phyloP scores from a whole-genome alignment of 306 rosid genomes.

The Prunus armeniaca region DNA sequence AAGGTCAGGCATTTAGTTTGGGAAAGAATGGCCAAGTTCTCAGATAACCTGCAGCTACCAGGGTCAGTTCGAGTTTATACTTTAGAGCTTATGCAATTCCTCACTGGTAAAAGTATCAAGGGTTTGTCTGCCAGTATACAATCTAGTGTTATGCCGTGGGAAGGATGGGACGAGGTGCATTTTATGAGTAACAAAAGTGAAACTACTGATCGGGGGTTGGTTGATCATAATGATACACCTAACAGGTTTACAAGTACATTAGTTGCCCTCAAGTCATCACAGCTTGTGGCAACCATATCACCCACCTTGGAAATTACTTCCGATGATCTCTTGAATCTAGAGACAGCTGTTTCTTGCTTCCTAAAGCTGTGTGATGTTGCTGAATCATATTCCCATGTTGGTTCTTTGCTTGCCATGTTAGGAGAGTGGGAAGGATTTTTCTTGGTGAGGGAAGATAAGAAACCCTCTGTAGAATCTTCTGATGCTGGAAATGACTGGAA shows the following conservation, averaged over 20 bases:
- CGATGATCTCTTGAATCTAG: slow-evolving; percentile 58
- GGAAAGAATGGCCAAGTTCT: slow-evolving; percentile 84
- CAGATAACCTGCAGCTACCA: slow-evolving; percentile 77
- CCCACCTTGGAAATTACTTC: slow-evolving; percentile 70
- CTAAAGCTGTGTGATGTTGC: slow-evolving; percentile 62
- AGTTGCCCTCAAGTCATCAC: slow-evolving; percentile 92
- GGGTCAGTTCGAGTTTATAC: slow-evolving; percentile 79
- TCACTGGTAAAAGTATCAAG: slow-evolving; percentile 65
- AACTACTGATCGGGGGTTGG: slow-evolving; percentile 41
- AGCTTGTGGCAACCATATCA: slow-evolving; percentile 67
- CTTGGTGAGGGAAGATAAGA: slow-evolving; percentile 37
- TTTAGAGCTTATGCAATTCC: slow-evolving; percentile 89
- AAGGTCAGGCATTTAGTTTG: slow-evolving; percentile 72
- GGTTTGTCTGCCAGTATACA: slow-evolving; percentile 72
- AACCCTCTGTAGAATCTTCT: slow-evolving; percentile 46
- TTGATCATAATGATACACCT: slow-evolving; percentile 60
- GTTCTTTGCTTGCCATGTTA: slow-evolving; percentile 64
- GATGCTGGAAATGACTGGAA: slow-evolving; percentile 78
- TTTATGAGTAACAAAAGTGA: slow-evolving; percentile 41
- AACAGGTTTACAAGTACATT: slow-evolving; percentile 79
- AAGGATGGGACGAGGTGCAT: slow-evolving; percentile 80
- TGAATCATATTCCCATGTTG: slow-evolving; percentile 49
- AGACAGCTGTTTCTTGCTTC: slow-evolving; percentile 80
- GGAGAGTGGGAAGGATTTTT: slow-evolving; percentile 95
- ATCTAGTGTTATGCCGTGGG: slow-evolving; percentile 74